These are phyloP conservation scores for Pelargonium cotyledonis DNA, from an alignment of 441 rosid species.

Conservation along the genomic window DNA sequence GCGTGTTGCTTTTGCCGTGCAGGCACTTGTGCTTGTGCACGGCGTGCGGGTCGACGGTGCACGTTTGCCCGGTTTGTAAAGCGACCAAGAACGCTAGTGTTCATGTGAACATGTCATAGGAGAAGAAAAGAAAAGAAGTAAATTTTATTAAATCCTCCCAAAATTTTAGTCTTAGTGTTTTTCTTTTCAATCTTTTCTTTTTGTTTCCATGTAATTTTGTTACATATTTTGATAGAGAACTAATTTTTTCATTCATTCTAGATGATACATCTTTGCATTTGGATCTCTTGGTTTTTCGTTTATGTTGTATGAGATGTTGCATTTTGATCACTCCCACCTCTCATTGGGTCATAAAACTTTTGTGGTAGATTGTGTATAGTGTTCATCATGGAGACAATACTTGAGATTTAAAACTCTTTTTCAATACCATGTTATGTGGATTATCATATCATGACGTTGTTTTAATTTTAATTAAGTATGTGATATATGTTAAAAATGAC, in stretches of 20 bases:
- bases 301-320: too few species aligned
- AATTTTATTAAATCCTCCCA: neutral
- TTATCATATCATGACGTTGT: too few species aligned
- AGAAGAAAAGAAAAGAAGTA: neutral
- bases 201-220: neutral
- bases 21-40: constrained; percentile 77
- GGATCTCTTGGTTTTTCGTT: too few species aligned
- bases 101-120: constrained; percentile 54
- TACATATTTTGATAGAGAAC: neutral
- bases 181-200: too few species aligned
- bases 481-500: too few species aligned
- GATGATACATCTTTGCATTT: neutral
- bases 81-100: constrained; percentile 57
- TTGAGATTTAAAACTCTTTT: too few species aligned
- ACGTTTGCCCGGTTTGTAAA: constrained; percentile 67
- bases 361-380: too few species aligned
- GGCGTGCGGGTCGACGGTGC: constrained; percentile 49
- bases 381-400: too few species aligned
- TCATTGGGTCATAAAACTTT: too few species aligned
- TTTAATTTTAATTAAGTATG: too few species aligned
- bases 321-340: too few species aligned
- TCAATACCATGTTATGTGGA: too few species aligned
- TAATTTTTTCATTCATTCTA: neutral
- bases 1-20: constrained; percentile 75
- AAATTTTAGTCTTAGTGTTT: neutral